These are phyloP conservation scores for Tulasnella calospora DNA, from an alignment of 768 basidiomycete species.

Conservation along the genomic window DNA sequence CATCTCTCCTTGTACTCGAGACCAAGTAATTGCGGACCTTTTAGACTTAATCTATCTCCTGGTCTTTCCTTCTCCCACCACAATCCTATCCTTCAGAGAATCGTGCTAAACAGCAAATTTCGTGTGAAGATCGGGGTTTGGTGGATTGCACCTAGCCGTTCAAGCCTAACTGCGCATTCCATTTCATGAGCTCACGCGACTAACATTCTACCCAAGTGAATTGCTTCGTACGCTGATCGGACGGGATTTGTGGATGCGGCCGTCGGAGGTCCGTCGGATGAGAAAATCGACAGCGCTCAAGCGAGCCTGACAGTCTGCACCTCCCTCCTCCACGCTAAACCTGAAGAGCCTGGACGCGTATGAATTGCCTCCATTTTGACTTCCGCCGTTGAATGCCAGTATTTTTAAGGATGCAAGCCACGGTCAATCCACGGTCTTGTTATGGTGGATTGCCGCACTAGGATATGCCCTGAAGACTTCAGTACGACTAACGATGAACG, in stretches of 20 bases:
- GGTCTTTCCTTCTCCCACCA: too few relatives aligned
- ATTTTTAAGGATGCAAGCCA: not conserved
- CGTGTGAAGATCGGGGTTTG: not conserved
- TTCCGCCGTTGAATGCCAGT: not conserved
- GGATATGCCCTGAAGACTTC: not conserved
- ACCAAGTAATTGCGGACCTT: conserved; percentile 17
- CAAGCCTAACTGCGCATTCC: not conserved
- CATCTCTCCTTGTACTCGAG: conserved; percentile 59
- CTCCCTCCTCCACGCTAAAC: not conserved
- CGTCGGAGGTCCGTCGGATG: conserved; percentile 11
- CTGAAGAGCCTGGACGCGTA: not conserved
- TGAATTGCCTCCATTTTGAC: not conserved
- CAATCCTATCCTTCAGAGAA: not conserved
- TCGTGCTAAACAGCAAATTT: not conserved
- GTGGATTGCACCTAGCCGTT: not conserved
- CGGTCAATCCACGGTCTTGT: not conserved
- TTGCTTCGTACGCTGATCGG: not conserved
- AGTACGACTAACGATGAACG: not conserved
- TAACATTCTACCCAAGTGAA: not conserved
- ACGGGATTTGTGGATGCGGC: not conserved
- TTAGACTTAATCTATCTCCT: conserved; percentile 7
- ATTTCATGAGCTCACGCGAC: not conserved
- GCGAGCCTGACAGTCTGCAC: not conserved
- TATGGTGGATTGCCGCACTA: not conserved
- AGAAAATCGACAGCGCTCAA: not conserved